A percentile compares a stretch with the other conserved stretches of the same genome.
Conservation (phyloP, 139 green algal species). For the Eudorina sp. region DNA sequence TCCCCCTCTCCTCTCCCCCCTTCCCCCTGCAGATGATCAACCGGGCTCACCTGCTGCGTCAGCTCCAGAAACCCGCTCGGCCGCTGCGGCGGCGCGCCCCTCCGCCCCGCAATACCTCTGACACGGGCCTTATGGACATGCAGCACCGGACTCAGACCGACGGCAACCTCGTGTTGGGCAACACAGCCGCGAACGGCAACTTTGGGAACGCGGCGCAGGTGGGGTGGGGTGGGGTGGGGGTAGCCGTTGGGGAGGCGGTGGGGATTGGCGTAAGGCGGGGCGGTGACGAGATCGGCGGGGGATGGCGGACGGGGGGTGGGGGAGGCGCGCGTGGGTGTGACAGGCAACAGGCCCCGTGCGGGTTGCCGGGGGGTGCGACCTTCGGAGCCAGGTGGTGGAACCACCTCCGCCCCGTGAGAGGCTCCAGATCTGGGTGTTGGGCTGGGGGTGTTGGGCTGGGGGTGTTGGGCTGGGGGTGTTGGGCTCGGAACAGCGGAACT, state of each 20-base stretch:
- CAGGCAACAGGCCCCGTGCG: too few relatives aligned
- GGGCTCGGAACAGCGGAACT: too few relatives aligned
- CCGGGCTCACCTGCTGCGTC: slow-evolving; percentile 62
- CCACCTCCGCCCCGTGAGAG: too few relatives aligned
- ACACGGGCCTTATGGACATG: slow-evolving; percentile 28
- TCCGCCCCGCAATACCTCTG: slow-evolving; percentile 30
- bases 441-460: too few relatives aligned
- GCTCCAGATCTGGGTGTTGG: too few relatives aligned
- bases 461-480: too few relatives aligned
- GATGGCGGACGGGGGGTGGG: not conserved
- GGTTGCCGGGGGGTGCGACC: too few relatives aligned
- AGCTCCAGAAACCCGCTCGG: slow-evolving; percentile 59
- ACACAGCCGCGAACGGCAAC: slow-evolving; percentile 12
- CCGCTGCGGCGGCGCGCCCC: slow-evolving; percentile 44
- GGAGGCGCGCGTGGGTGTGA: not conserved
- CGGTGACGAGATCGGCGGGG: not conserved
- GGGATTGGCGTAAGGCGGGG: not conserved
- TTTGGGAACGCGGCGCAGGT: slow-evolving; percentile 22
- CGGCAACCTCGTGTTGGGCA: slow-evolving; percentile 14
- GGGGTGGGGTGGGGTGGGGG: not conserved
- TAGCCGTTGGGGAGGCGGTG: not conserved
- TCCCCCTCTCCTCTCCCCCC: too few relatives aligned
- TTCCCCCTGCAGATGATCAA: slow-evolving; percentile 68
- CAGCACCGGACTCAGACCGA: slow-evolving; percentile 17
- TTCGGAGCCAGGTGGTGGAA: too few relatives aligned